Evolutionary conservation across 2,329 filamentous ascomycete genomes (phyloP).

Genomic region (Fusarium brevicatenulatum): DNA sequence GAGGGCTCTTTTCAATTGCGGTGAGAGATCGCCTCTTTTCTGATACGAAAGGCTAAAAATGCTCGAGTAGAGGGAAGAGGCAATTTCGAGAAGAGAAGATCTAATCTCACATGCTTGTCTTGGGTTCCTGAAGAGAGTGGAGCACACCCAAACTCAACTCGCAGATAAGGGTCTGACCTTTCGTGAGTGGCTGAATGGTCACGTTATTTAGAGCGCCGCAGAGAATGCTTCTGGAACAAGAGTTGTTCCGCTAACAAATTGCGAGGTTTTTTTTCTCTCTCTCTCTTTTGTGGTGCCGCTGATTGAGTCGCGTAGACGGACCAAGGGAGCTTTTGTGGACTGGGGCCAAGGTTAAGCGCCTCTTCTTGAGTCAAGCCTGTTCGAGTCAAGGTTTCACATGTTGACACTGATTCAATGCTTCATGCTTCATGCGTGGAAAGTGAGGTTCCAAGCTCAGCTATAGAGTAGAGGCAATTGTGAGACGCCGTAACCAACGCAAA

Average conservation of each 20-base stretch:
- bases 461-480: background rate
- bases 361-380: slow-evolving; percentile 18
- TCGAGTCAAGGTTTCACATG: slow-evolving; percentile 27
- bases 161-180: slow-evolving; percentile 15
- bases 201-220: slow-evolving; percentile 26
- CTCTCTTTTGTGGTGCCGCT: background rate
- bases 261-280: background rate
- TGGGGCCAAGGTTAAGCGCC: slow-evolving; percentile 18
- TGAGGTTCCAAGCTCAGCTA: background rate
- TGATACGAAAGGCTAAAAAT: background rate
- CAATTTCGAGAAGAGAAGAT: background rate
- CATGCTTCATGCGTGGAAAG: background rate
- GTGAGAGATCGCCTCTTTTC: slow-evolving; percentile 3
- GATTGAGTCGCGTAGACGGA: slow-evolving; percentile 1
- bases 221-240: slow-evolving; percentile 23
- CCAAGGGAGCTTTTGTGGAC: background rate
- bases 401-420: background rate
- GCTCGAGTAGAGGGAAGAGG: background rate
- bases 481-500: background rate
- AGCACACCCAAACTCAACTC: background rate
- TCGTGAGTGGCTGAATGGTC: slow-evolving; percentile 21
- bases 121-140: slow-evolving; percentile 29
- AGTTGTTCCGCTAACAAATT: background rate
- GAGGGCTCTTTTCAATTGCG: slow-evolving; percentile 5
- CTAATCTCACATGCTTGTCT: slow-evolving; percentile 11